These are phyloP conservation scores for Russula lepida DNA, from an alignment of 768 basidiomycete species.

Conservation along the genomic window DNA sequence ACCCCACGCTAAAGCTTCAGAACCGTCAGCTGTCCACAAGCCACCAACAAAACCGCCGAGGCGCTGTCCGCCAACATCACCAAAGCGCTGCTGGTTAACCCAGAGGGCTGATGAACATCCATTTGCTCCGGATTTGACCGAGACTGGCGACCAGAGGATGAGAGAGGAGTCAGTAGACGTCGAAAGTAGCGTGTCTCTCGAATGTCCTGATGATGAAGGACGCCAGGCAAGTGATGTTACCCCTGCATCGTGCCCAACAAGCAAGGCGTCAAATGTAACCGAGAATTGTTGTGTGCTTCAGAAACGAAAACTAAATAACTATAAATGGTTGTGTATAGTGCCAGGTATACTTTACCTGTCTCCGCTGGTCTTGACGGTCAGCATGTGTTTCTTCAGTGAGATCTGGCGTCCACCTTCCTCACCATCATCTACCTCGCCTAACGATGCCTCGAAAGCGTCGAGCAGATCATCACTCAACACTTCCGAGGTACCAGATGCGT, in stretches of 20 bases:
- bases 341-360: constrained; percentile 27
- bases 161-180: constrained; percentile 93
- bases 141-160: constrained; percentile 87
- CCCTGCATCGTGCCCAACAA: constrained; percentile 93
- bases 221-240: constrained; percentile 87
- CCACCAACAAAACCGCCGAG: constrained; percentile 90
- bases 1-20: constrained; percentile 73
- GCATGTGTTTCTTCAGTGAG: constrained; percentile 76
- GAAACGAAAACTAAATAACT: background rate
- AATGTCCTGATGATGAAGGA: constrained; percentile 29
- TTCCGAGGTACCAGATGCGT: constrained; percentile 13
- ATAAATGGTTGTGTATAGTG: background rate
- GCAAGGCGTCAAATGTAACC: constrained; percentile 86
- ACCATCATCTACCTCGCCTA: constrained; percentile 58
- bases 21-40: constrained; percentile 59
- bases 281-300: constrained; percentile 49
- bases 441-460: constrained; percentile 79
- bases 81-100: constrained; percentile 87
- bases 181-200: constrained; percentile 60
- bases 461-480: constrained; percentile 63
- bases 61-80: constrained; percentile 87
- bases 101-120: constrained; percentile 59
- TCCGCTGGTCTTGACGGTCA: constrained; percentile 49
- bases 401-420: constrained; percentile 82
- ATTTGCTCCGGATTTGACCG: constrained; percentile 31